A percentile compares a stretch with the other conserved stretches of the same genome.
phyloP scores from a whole-genome alignment of 208 protist species.

The Trypanosoma vivax region DNA sequence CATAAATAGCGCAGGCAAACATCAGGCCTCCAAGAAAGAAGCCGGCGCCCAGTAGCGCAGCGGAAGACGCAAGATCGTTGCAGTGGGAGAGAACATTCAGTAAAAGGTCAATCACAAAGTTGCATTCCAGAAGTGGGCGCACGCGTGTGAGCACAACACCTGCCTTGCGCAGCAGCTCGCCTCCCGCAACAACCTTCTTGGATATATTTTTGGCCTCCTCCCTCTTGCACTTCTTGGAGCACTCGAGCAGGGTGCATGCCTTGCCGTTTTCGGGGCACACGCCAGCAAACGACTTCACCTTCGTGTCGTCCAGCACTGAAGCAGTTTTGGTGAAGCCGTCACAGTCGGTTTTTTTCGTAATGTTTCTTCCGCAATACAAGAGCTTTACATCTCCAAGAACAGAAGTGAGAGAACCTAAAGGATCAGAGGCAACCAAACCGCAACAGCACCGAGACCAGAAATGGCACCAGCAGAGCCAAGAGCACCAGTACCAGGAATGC shows the following conservation, averaged over 20 bases:
- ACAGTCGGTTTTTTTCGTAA: slow-evolving; percentile 29
- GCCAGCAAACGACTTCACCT: background rate
- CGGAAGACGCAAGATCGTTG: slow-evolving; percentile 7
- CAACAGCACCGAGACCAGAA: too few relatives aligned
- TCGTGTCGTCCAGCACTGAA: background rate
- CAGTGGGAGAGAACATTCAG: slow-evolving; percentile 24
- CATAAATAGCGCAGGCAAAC: slow-evolving; percentile 63
- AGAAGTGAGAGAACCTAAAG: background rate
- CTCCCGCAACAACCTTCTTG: slow-evolving; percentile 19
- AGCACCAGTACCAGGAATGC: background rate
- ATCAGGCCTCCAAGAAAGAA: slow-evolving; percentile 76
- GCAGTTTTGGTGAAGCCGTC: slow-evolving; percentile 13
- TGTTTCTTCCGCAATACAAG: slow-evolving; percentile 4
- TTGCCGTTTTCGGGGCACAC: slow-evolving; percentile 1
- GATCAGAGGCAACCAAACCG: too few relatives aligned
- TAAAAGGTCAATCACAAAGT: slow-evolving; percentile 71
- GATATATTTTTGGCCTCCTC: slow-evolving; percentile 22
- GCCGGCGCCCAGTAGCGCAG: slow-evolving; percentile 42
- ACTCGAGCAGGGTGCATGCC: slow-evolving; percentile 11
- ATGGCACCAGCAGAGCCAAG: background rate
- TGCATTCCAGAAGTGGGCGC: slow-evolving; percentile 55
- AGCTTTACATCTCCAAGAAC: background rate
- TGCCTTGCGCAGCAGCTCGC: slow-evolving; percentile 35
- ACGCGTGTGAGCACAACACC: slow-evolving; percentile 57
- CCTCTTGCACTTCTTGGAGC: slow-evolving; percentile 6